Evolutionary conservation across 2,329 filamentous ascomycete species (phyloP).

Genomic region (Trichophaea hybrida): DNA sequence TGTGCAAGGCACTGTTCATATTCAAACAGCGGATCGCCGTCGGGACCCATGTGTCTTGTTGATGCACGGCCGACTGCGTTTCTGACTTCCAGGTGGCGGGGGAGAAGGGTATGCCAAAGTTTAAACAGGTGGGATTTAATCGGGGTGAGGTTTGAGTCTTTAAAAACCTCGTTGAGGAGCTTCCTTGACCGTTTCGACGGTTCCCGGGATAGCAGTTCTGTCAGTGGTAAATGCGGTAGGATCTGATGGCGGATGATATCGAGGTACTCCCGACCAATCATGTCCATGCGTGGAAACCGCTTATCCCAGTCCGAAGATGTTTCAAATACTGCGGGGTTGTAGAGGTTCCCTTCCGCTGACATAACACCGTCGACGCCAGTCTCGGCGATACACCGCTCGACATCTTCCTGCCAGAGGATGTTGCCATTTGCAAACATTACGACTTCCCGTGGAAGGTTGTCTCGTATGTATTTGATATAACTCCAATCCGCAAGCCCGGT

Average conservation of each 20-base stretch:
- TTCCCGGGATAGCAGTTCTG: constrained; percentile 32
- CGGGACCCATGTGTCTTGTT: constrained; percentile 43
- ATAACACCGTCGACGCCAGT: constrained; percentile 89
- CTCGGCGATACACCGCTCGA: constrained; percentile 60
- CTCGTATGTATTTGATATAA: constrained; percentile 66
- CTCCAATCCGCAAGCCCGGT: constrained; percentile 88
- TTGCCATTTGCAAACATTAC: constrained; percentile 97
- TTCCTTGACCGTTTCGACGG: constrained; percentile 35
- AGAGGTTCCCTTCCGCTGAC: constrained; percentile 90
- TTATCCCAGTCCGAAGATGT: constrained; percentile 57
- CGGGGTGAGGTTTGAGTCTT: constrained; percentile 50
- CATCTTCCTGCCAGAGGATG: constrained; percentile 63
- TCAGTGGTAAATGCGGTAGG: constrained; percentile 43
- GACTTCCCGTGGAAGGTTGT: constrained; percentile 69
- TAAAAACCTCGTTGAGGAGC: constrained; percentile 35
- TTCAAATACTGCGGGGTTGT: constrained; percentile 73
- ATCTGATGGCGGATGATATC: constrained; percentile 76
- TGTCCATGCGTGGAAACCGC: constrained; percentile 80
- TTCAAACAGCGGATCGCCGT: constrained; percentile 37
- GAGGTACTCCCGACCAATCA: constrained; percentile 72
- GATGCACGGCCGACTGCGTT: constrained; percentile 61
- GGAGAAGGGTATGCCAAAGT: constrained; percentile 67
- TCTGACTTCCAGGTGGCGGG: constrained; percentile 65
- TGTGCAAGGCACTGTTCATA: constrained; percentile 64
- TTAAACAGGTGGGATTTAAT: constrained; percentile 93